Conservation (phyloP, 495 filamentous ascomycete species). For the Venustampulla echinocandica region DNA sequence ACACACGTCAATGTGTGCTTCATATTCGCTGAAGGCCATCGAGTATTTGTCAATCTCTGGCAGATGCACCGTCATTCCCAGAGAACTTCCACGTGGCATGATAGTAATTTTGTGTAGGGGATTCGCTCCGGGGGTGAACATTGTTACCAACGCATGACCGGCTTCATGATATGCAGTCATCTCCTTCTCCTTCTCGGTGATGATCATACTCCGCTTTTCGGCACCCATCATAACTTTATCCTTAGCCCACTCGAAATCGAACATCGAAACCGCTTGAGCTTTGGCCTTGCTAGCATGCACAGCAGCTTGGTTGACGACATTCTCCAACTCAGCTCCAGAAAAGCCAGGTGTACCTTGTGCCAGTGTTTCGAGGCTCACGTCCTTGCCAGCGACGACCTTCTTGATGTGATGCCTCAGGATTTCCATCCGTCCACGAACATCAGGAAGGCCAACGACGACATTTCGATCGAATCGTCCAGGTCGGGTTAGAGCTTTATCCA, state of each 20-base stretch:
- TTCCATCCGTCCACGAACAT: conserved; percentile 87
- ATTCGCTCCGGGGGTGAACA: conserved; percentile 62
- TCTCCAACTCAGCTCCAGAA: conserved; percentile 91
- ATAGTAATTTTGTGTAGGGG: conserved; percentile 96
- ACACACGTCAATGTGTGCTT: conserved; percentile 68
- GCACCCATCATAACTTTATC: conserved; percentile 98
- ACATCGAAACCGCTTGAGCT: conserved; percentile 57
- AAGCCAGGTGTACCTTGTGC: conserved; percentile 84
- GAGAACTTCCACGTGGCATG: conserved; percentile 75
- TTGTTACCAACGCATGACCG: conserved; percentile 82
- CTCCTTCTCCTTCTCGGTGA: conserved; percentile 75
- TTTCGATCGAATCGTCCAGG: conserved; percentile 94
- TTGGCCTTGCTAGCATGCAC: conserved; percentile 81
- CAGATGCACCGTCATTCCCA: conserved; percentile 77
- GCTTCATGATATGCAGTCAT: conserved; percentile 97
- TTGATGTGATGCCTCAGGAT: conserved; percentile 90
- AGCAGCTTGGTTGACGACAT: conserved; percentile 92
- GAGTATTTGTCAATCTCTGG: conserved; percentile 88
- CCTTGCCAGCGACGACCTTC: conserved; percentile 65
- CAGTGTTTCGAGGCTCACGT: conserved; percentile 74
- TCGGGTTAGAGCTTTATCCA: conserved; percentile 90
- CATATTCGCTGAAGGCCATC: conserved; percentile 59
- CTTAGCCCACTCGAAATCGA: conserved; percentile 93
- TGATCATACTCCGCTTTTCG: conserved; percentile 77
- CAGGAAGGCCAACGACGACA: conserved; percentile 78